Evolutionary conservation across 179 eudicot species (phyloP).

Genomic region (Actinidia polygama): DNA sequence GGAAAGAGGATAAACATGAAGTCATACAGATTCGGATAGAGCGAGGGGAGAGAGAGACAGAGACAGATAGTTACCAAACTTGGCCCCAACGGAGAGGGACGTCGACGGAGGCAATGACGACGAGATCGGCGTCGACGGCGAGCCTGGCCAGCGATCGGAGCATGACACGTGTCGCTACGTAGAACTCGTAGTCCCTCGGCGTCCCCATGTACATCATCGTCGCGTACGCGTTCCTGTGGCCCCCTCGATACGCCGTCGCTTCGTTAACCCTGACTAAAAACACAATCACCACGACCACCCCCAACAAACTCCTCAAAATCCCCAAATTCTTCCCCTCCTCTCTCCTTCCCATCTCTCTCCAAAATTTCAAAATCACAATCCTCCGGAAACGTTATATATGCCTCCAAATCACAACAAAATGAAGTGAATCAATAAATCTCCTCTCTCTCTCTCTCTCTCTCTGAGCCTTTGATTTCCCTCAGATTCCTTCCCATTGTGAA

Average conservation of each 20-base stretch:
- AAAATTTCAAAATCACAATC: too few relatives aligned
- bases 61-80: slow-evolving; percentile 47
- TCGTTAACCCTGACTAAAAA: neutral
- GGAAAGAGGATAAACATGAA: neutral
- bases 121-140: slow-evolving; percentile 77
- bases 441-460: too few relatives aligned
- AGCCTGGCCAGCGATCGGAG: slow-evolving; percentile 63
- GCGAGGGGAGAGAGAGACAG: neutral
- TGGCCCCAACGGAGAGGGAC: slow-evolving; percentile 75
- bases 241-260: slow-evolving; percentile 13
- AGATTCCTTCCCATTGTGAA: too few relatives aligned
- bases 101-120: slow-evolving; percentile 24
- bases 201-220: slow-evolving; percentile 99
- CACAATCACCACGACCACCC: neutral
- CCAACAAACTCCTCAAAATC: neutral
- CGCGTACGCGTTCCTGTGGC: slow-evolving; percentile 71
- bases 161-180: slow-evolving; percentile 89
- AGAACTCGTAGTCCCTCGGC: slow-evolving; percentile 96
- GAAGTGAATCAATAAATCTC: too few relatives aligned
- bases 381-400: too few relatives aligned
- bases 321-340: neutral
- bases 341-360: too few relatives aligned
- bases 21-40: neutral
- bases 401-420: too few relatives aligned
- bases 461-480: too few relatives aligned